Evolutionary conservation across 176 grass and related monocot genomes (phyloP), one percentile per base, ranked within the genome.

Genomic region (Chloris gayana): DNA sequence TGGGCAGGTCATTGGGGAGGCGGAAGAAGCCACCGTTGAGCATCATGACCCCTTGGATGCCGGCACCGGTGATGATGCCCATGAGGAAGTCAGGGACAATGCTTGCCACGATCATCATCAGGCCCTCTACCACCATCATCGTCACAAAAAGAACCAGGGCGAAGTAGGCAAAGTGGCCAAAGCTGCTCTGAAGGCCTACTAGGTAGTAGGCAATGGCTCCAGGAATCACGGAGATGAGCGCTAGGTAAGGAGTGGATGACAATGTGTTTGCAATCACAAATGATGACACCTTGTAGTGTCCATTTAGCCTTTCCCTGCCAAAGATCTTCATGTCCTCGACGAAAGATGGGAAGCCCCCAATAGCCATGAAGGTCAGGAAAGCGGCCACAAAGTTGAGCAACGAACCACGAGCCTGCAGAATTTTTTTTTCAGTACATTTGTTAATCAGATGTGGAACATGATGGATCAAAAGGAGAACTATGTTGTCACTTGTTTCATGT

Each of bases 71-170:
- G 74, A 98, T 98, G 60, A 98, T 98, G 25, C 95, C 95, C 95
- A 94, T 98, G 69, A 98, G 87, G 77, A 98, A 98, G 54, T 98
- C 92, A 0, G 92, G 95, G 7, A 98, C 95, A 4, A 79, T 83
- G 69, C 90, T 89, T 6, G 92, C 95, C n/a, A 98, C 89, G 33
- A 90, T 92, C 95, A 94, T 98, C 95, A 98, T 94, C 29, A 98
- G 56, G 26, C 94, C n/a, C n/a, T n/a, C n/a, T n/a, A n/a, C n/a
- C n/a, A n/a, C n/a, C n/a, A n/a, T n/a, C n/a, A n/a, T n/a, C n/a
- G n/a, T n/a, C n/a, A n/a, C n/a, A n/a, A n/a, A n/a, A n/a, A n/a
- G n/a, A n/a, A n/a, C n/a, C n/a, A n/a, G n/a, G n/a, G n/a, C n/a
- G n/a, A n/a, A n/a, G n/a, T n/a, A n/a, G n/a, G n/a, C n/a, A n/a